A percentile compares a stretch with the other conserved stretches of the same genome.
Conservation (phyloP, 202 grass and related monocot species). For the Musa balbisiana region DNA sequence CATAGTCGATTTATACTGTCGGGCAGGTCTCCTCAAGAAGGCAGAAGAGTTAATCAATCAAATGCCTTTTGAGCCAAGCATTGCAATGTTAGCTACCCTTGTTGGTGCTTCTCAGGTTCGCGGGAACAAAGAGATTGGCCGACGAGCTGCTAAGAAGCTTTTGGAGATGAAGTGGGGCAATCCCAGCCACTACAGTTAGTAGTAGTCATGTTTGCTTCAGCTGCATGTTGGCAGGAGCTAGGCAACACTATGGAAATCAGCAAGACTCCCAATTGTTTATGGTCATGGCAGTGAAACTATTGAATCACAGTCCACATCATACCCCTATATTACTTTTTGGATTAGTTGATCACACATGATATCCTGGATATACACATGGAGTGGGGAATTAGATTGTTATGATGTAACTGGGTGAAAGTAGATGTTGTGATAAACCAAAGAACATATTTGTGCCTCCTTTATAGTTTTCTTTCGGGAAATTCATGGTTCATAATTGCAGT, state of each 20-base stretch:
- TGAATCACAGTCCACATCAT: neutral
- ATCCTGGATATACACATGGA: no score
- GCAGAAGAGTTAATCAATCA: constrained; percentile 46
- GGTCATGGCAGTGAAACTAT: constrained; percentile 20
- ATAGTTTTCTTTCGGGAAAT: no score
- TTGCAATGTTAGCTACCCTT: constrained; percentile 62
- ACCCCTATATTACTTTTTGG: neutral
- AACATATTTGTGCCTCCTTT: no score
- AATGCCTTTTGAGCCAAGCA: constrained; percentile 44
- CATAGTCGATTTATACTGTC: constrained; percentile 67
- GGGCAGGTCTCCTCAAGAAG: constrained; percentile 48
- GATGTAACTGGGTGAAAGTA: no score
- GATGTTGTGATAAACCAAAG: no score
- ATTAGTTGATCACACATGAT: neutral
- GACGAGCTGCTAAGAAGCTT: constrained; percentile 41
- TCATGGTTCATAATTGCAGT: no score
- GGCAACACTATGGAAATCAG: constrained; percentile 41
- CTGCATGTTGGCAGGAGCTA: constrained; percentile 52
- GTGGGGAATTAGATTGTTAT: no score
- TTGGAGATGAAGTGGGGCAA: constrained; percentile 38
- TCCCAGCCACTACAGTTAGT: constrained; percentile 40
- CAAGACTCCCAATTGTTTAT: constrained; percentile 31
- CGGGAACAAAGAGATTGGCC: constrained; percentile 41
- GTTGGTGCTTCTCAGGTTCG: constrained; percentile 40
- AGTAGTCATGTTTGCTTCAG: constrained; percentile 44